These are phyloP conservation scores for Furcasterigmium sp. DNA, from an alignment of 2,329 filamentous ascomycete species.

Conservation along the genomic window DNA sequence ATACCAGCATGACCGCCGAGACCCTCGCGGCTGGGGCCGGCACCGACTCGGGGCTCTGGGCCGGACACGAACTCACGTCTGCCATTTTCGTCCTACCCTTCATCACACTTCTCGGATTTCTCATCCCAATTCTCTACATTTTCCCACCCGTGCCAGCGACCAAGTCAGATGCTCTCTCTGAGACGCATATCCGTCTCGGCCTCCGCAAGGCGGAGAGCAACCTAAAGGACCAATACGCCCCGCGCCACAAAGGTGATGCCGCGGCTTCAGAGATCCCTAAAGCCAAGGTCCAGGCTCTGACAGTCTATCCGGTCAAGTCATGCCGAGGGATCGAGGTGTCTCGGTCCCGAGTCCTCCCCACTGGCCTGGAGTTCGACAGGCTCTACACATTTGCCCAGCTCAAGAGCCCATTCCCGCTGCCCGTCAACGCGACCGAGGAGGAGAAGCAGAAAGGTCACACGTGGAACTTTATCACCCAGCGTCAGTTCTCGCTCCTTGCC, in stretches of 20 bases:
- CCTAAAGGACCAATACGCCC: constrained; percentile 19
- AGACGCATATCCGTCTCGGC: constrained; percentile 49
- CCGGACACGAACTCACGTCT: constrained; percentile 14
- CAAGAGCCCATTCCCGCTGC: constrained; percentile 40
- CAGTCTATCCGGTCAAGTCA: constrained; percentile 79
- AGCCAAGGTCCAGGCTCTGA: constrained; percentile 54
- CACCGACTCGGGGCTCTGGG: constrained; percentile 1
- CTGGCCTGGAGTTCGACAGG: constrained; percentile 73
- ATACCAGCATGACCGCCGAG: background rate
- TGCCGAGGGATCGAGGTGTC: constrained; percentile 72
- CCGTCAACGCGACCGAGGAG: constrained; percentile 24
- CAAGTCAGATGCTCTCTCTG: constrained; percentile 45
- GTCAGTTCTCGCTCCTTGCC: constrained; percentile 65
- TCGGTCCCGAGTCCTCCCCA: constrained; percentile 56
- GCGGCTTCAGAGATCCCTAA: background rate
- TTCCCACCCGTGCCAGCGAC: constrained; percentile 50
- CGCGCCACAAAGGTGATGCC: constrained; percentile 10
- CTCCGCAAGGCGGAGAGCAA: constrained; percentile 30
- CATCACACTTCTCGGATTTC: constrained; percentile 42
- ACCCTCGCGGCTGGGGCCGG: background rate
- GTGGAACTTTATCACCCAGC: constrained; percentile 69
- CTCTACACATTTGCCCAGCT: constrained; percentile 78
- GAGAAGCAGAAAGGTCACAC: constrained; percentile 36
- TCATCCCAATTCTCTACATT: constrained; percentile 47
- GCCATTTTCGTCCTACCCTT: constrained; percentile 31